phyloP scores from a whole-genome alignment of 768 basidiomycete species.

The Suillus luteus region DNA sequence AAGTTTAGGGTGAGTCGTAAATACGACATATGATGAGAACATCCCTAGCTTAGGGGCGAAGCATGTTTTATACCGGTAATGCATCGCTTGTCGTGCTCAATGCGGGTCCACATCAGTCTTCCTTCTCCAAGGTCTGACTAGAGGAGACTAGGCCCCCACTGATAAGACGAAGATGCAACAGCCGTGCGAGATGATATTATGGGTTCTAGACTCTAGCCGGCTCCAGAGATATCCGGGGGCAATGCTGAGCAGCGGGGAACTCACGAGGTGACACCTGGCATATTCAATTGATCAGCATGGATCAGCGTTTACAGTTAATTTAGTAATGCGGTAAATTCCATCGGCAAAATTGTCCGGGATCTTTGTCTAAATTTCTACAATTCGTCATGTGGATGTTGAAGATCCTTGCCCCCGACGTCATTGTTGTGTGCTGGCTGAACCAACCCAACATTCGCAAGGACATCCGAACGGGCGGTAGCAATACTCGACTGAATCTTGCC shows the following conservation, averaged over 20 bases:
- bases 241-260: not conserved
- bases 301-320: not conserved
- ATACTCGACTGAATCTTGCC: conserved; percentile 70
- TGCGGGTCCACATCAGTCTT: not conserved
- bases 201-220: conserved; percentile 4
- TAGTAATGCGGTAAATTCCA: not conserved
- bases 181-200: not conserved
- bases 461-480: conserved; percentile 68
- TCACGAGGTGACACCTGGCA: not conserved
- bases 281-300: not conserved
- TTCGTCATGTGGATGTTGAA: not conserved
- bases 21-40: not conserved
- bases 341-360: not conserved
- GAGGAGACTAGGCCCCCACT: not conserved
- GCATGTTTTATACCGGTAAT: not conserved
- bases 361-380: not conserved
- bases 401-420: not conserved
- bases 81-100: not conserved
- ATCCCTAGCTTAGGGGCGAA: not conserved
- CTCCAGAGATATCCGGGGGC: not conserved
- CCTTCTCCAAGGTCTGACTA: not conserved
- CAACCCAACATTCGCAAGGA: conserved; percentile 45
- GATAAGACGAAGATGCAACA: not conserved
- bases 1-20: not conserved
- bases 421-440: not conserved